A percentile compares a stretch with the other conserved stretches of the same genome.
Conservation (phyloP, 1,284 basidiomycete genomes). For the Inonotus obliquus region DNA sequence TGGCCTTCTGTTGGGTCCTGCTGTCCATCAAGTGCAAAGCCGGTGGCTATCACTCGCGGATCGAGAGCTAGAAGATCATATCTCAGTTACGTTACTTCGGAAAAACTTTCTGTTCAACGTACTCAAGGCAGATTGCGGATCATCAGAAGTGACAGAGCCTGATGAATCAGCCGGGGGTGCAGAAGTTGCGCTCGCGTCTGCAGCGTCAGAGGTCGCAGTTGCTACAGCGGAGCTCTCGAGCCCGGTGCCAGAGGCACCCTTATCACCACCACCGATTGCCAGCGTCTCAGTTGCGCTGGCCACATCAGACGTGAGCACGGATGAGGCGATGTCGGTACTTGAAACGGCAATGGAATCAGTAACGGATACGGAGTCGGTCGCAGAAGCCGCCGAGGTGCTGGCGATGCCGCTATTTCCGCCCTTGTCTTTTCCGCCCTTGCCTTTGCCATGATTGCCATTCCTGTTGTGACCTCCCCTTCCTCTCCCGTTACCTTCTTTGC, state of each 20-base stretch:
- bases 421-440: neutral
- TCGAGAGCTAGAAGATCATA: conserved; percentile 32
- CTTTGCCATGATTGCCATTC: neutral
- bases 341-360: too few relatives aligned
- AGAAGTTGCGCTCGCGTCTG: neutral
- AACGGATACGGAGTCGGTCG: neutral
- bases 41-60: conserved; percentile 36
- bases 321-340: neutral
- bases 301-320: neutral
- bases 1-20: conserved; percentile 38
- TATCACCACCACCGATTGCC: neutral
- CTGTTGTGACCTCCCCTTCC: too few relatives aligned
- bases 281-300: conserved; percentile 2
- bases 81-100: neutral
- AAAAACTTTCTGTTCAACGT: neutral
- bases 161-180: neutral
- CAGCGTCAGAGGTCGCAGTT: neutral
- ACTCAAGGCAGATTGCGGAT: conserved; percentile 9
- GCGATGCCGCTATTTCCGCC: neutral
- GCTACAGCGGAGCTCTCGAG: neutral
- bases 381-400: neutral
- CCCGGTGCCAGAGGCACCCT: neutral
- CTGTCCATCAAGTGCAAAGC: conserved; percentile 42
- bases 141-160: neutral
- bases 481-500: neutral